A percentile compares a stretch with the other conserved stretches of the same genome.
phyloP scores from a whole-genome alignment of 2,329 filamentous ascomycete species.

The Botryosphaeria dothidea region DNA sequence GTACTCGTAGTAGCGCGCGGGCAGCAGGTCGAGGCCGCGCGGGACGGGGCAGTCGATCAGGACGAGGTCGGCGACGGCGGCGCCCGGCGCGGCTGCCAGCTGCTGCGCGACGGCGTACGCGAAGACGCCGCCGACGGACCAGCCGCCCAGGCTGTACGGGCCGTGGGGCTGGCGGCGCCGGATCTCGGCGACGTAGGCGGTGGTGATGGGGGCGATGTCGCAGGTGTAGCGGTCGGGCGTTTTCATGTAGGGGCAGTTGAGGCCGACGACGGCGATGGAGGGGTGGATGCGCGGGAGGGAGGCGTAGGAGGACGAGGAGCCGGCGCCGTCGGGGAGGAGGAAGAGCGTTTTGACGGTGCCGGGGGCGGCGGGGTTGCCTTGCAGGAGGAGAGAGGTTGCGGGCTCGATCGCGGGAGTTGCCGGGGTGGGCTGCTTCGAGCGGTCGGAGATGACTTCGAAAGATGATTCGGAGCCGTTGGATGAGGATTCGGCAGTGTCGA shows the following conservation, averaged over 20 bases:
- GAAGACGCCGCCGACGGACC: conserved; percentile 76
- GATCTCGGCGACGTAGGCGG: conserved; percentile 46
- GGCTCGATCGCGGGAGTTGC: neutral
- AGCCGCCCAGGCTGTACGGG: conserved; percentile 69
- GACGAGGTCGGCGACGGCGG: conserved; percentile 29
- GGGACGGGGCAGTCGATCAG: conserved; percentile 34
- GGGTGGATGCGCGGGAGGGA: conserved; percentile 43
- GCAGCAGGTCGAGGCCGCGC: conserved; percentile 61
- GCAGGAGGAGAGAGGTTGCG: conserved; percentile 39
- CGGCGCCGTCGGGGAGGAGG: conserved; percentile 52
- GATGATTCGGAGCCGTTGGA: no score
- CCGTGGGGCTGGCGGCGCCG: conserved; percentile 49
- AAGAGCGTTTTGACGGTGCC: conserved; percentile 42
- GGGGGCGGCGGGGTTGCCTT: conserved; percentile 42
- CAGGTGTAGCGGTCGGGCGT: conserved; percentile 31
- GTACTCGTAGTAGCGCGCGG: conserved; percentile 53
- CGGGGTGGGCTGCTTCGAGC: neutral
- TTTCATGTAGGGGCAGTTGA: conserved; percentile 45
- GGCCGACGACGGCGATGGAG: conserved; percentile 54
- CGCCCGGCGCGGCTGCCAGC: conserved; percentile 25
- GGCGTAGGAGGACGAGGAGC: conserved; percentile 47
- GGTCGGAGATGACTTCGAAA: no score
- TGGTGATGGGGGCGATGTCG: conserved; percentile 39
- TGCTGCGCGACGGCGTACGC: conserved; percentile 48
- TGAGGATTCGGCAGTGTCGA: no score